phyloP scores from a whole-genome alignment of 257 asterid species.

The Scutellaria minor region DNA sequence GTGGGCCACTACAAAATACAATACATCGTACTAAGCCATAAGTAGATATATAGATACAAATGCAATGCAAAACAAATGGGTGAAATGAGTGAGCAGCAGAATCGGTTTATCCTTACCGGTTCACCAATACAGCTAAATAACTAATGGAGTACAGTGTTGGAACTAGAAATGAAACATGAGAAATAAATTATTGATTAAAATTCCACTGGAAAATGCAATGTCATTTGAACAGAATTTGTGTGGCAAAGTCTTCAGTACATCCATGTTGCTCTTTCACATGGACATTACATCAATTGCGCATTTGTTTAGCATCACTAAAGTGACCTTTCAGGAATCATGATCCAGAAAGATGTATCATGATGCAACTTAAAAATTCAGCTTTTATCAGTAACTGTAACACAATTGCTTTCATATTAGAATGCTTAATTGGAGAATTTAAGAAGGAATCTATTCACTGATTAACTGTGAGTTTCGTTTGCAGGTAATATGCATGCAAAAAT shows the following conservation, averaged over 20 bases:
- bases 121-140: slow-evolving; percentile 3
- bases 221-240: slow-evolving; percentile 36
- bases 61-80: background rate
- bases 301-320: slow-evolving; percentile 75
- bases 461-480: background rate
- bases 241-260: slow-evolving; percentile 54
- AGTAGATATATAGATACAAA: background rate
- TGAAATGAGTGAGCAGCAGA: background rate
- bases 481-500: background rate
- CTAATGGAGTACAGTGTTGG: background rate
- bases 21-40: slow-evolving; percentile 30
- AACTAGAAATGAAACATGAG: background rate
- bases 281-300: slow-evolving; percentile 47
- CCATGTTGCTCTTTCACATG: slow-evolving; percentile 56
- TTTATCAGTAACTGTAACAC: slow-evolving; percentile 17
- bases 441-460: slow-evolving; percentile 10
- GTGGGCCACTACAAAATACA: slow-evolving; percentile 75
- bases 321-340: slow-evolving; percentile 76
- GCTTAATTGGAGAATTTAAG: background rate
- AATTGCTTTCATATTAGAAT: slow-evolving; percentile 8
- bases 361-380: slow-evolving; percentile 44
- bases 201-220: background rate
- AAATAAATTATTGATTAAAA: background rate
- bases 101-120: background rate
- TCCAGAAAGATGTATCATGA: slow-evolving; percentile 71